Evolutionary conservation across 108 stramenopile species (phyloP).

Genomic region (Nitzschia palea): DNA sequence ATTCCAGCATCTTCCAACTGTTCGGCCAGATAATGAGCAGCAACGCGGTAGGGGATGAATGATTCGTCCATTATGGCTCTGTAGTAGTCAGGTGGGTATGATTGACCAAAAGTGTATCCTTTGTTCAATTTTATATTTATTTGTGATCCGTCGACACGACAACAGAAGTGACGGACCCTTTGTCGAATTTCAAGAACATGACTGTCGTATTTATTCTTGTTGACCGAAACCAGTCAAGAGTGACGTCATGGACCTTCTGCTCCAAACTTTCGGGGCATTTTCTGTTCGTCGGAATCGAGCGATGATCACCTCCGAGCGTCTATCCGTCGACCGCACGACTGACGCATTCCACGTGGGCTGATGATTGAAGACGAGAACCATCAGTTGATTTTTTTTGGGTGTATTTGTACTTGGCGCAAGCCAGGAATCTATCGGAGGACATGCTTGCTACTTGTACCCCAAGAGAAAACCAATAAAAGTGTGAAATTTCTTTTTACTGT

Average conservation of each 20-base stretch:
- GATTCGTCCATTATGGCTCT: conserved; percentile 28
- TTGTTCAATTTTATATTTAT: no score
- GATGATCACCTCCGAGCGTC: neutral
- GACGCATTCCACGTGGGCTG: no score
- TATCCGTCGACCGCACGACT: neutral
- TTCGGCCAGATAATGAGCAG: conserved; percentile 50
- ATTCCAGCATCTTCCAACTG: conserved; percentile 37
- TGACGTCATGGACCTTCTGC: neutral
- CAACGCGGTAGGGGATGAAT: conserved; percentile 66
- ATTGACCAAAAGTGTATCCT: no score
- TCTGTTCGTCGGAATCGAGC: neutral
- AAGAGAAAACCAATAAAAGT: neutral
- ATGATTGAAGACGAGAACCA: no score
- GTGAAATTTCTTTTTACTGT: neutral
- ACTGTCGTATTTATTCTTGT: neutral
- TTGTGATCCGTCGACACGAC: neutral
- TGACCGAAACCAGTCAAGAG: neutral
- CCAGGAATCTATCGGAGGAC: no score
- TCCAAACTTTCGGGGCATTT: neutral
- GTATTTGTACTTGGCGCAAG: no score
- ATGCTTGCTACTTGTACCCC: neutral
- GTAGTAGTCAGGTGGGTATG: no score
- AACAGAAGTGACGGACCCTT: no score
- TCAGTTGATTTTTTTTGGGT: no score
- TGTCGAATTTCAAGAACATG: neutral